Percentiles rank a stretch among this genome's conserved stretches.
Conservation (phyloP, 2,329 filamentous ascomycete genomes). For the Verticillium zaregamsianum region DNA sequence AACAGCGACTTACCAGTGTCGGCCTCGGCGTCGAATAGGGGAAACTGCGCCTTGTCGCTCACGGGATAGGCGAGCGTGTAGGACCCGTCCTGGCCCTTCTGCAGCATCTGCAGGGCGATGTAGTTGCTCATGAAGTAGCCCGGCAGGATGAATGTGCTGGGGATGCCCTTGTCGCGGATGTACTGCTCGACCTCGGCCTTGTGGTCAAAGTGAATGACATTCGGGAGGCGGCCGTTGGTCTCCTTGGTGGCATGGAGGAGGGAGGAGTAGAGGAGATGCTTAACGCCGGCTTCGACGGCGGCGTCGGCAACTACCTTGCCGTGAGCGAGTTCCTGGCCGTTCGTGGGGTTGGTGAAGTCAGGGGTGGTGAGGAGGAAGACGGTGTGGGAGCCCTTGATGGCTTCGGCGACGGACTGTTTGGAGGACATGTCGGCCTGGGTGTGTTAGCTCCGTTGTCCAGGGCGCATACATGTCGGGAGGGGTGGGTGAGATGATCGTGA, state of each 20-base stretch:
- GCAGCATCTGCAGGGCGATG: conserved; percentile 15
- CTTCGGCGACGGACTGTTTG: conserved; percentile 25
- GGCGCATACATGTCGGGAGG: too few relatives aligned
- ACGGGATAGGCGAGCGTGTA: conserved; percentile 17
- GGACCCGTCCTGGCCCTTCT: conserved; percentile 21
- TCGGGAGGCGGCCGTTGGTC: conserved; percentile 17
- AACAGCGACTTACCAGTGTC: conserved; percentile 22
- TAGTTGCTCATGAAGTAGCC: conserved; percentile 51
- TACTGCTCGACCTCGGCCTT: conserved; percentile 44
- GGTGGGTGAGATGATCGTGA: too few relatives aligned
- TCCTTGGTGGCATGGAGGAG: conserved; percentile 21
- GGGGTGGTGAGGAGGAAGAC: conserved; percentile 31
- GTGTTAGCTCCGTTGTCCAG: background rate
- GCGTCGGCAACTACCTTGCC: conserved; percentile 38
- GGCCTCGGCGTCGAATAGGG: conserved; percentile 24
- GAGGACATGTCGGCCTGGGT: conserved; percentile 36
- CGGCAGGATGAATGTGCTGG: conserved; percentile 43
- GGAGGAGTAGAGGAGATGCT: conserved; percentile 28
- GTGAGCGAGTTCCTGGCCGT: conserved; percentile 18
- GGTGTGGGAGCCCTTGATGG: conserved; percentile 36
- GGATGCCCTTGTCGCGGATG: conserved; percentile 37
- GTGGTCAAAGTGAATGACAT: conserved; percentile 37
- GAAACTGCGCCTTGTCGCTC: conserved; percentile 21
- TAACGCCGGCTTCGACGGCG: conserved; percentile 22
- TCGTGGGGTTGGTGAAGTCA: conserved; percentile 8